Base-by-base conservation (phyloP, 164 flowering plant genomes). In the Annona squamosa region DNA sequence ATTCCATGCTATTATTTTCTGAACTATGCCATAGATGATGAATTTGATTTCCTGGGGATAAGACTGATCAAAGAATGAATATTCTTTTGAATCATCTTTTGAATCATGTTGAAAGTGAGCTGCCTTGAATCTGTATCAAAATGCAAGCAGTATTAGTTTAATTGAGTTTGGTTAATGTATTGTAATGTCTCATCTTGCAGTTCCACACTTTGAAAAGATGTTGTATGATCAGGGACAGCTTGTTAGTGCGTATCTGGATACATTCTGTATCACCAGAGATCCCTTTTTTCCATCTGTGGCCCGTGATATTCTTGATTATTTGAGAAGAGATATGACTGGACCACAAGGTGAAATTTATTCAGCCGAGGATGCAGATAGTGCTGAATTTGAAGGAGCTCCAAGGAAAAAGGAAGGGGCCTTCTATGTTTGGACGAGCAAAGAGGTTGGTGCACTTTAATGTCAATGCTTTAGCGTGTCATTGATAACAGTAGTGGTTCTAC, bases 131-230 rank as follows among this genome's bases (percentile, higher is more conserved):
- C 13, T 52, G 59, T 52, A 10, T 52, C 13, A 52, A 16, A 52
- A 52, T 6, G 10, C 59, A 16, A 52, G 59, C 9, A 52, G 13
- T 52, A 52, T 52, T 52, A 0, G 59, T 52, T 45, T 3, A 48
- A 42, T 18, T 52, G 4, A 13, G 47, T 52, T 3, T 64, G 3
- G 62, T 62, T 41, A n/a, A 56, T 66, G 3, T 19, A 65, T 65
- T 4, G 12, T 6, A 64, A 46, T 46, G 61, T 48, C 7, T 18
- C 62, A n/a, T 69, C 62, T 76, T 86, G 87, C 95, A 94, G 98
- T 94, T 82, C 99, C 99, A 63, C 99, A 94, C 81, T 94, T 94
- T 78, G 99, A 94, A 83, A 94, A 94, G 76, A 94, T 94, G 99
- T 80, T 94, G 79, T 94, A 94, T 73, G 99, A 94, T 81, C 99